Base-by-base conservation (phyloP, 1,139 yeast genomes). In the Zygotorulaspora mrakii region DNA sequence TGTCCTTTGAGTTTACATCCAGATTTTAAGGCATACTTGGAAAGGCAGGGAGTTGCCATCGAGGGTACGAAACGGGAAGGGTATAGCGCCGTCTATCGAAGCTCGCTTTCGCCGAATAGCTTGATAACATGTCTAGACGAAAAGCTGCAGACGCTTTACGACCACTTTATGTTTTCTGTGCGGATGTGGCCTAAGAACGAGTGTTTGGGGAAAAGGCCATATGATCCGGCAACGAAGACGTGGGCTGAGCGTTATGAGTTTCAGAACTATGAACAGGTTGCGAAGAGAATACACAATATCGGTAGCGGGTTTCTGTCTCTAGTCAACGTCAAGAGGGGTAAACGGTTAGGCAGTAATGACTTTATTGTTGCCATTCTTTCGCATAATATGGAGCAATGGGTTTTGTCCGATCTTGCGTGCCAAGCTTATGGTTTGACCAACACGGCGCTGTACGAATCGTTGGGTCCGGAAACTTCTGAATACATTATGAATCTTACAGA, bases 281-380 rank as follows among this genome's bases (percentile, higher is more conserved):
- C 65, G 21, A 48, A 57, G 32, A 67, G 79, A 37, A 70, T 74
- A 40, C 61, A 64, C 37, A 62, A 73, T 38, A 66, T 83, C 32
- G 94, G 88, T 4, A 66, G 85, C 2, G 94, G 94, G 9, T 53
- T 84, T 21, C 68, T 78, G 49, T 69, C 76, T 34, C 60, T 76
- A n/a, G 71, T 78, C 39, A 73, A 46, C 41, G 56, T 54, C 3
- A 67, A 68, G 34, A 55, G 67, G 26, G 64, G 65, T 16, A 56
- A 63, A 14, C 52, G 63, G 34, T 57, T 62, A 22, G 45, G 55
- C 40, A 48, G 53, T 12, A 62, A 64, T 23, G 66, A 65, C 26
- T 77, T 76, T 53, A 62, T 75, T 25, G 77, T 79, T n/a, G 68
- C 79, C 1, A 52, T 80, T 17, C 74, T 73, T 55, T 71, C 82